Base-by-base conservation (phyloP, 345 rosid genomes). In the Camelina neglecta region DNA sequence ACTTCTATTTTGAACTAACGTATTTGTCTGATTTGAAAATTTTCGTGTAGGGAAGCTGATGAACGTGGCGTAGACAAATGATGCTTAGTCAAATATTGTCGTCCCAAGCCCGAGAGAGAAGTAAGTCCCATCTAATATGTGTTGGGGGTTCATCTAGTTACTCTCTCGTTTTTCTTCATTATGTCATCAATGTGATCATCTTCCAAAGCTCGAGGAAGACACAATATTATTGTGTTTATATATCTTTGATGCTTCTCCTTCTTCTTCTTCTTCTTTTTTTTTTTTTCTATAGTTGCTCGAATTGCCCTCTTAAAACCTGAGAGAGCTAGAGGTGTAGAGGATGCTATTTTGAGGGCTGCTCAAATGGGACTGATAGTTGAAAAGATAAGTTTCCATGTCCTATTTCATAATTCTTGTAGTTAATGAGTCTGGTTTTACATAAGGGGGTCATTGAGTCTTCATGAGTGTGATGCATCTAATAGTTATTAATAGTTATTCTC, bases 241-340 rank as follows among this genome's bases (percentile, higher is more conserved):
- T 64, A 21, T 78, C 56, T 29, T 36, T 49, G 72, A 18, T 71
- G 38, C 10, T 42, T 53, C 13, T 65, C 4, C n/a, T 66, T 65
- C 7, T 23, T 33, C 16, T 10, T 24, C 21, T n/a, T n/a, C n/a
- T n/a, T n/a, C n/a, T n/a, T n/a, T n/a, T n/a, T n/a, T 21, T 3
- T 35, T 7, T 51, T 53, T 9, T 39, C 35, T 50, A 39, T 79
- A 94, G 98, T 94, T 75, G 90, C 98, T 63, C 85, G 97, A 77
- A 94, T 94, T 80, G 96, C 97, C 23, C 76, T 94, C 84, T 97
- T 94, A 84, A 94, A 94, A 83, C 98, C 98, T 80, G 97, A 94
- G 83, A 94, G 92, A 81, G 97, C 96, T 45, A 90, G 92, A 76
- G 85, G 96, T 39, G 98, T 94, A 69, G 97, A 94, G 81, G 98